Evolutionary conservation across 495 filamentous ascomycete species (phyloP), one percentile per base, ranked within the genome.

Genomic region (Astrothelium macrocarpum): DNA sequence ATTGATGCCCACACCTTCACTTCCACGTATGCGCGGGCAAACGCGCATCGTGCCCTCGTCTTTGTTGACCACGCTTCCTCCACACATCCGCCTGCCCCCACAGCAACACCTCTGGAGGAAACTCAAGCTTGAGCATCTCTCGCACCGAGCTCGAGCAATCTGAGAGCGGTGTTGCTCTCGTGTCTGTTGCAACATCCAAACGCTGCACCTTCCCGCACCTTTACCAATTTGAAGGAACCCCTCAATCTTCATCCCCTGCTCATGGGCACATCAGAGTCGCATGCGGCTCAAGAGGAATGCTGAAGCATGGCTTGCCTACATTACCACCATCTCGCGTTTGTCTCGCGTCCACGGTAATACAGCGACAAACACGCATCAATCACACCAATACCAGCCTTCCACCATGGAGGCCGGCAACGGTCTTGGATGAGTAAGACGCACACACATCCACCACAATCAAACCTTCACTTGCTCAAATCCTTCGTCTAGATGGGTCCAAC

Each of bases 381-480:
- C 53, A 23, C 32, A 58, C 43, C 46, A 36, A 36, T 39, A 65
- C 65, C 34, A 53, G 61, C 32, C 72, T 80, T 29, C 82, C 88
- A 11, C 85, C 86, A 74, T 95, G 90, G 90, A 81, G 90, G 59
- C 89, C 89, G 20, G 87, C 87, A 28, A 84, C 85, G 39, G 85
- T 88, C n/a, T 75, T 97, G 61, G 92, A 97, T 78, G 90, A 96
- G 90, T 94, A 84, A 68, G 85, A 43, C 58, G 11, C 66, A 32
- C 25, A 20, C 65, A 62, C 62, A 61, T 66, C 67, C 23, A 29
- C 29, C 23, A 29, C 64, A 70, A 73, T 53, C 43, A n/a, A 60
- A 32, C 18, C 26, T 53, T 20, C 53, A 2, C 12, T 62, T 4
- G 59, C 65, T 71, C 60, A 62, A 60, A 31, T 62, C 31, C 45